Percentiles rank a stretch among this genome's conserved stretches.
Evolutionary conservation across 1,139 yeast species (phyloP).

Genomic region (Blastobotrys arbuscula): DNA sequence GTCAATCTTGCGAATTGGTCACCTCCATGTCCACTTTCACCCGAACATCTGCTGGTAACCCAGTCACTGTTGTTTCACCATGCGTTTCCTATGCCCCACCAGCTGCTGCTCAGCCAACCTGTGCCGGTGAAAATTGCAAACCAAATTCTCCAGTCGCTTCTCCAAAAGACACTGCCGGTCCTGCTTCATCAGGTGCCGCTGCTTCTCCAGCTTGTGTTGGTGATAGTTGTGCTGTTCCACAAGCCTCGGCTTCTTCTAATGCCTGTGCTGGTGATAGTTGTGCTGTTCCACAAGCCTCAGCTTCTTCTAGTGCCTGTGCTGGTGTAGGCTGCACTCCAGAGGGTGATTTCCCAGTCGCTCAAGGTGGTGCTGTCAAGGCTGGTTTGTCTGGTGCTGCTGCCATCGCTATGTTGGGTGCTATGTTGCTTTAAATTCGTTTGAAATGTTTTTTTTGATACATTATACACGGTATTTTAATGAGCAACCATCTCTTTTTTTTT

Average conservation of each 20-base stretch:
- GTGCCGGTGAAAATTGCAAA: constrained; percentile 10
- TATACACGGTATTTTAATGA: too few relatives aligned
- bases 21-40: constrained; percentile 20
- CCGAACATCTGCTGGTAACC: constrained; percentile 13
- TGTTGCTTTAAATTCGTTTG: constrained; percentile 9
- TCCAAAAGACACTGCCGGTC: constrained; percentile 7
- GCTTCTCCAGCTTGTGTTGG: background rate
- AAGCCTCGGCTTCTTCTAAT: background rate
- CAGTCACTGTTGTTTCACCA: constrained; percentile 22
- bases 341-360: constrained; percentile 6
- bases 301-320: background rate
- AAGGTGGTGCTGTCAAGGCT: constrained; percentile 11
- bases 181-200: constrained; percentile 9
- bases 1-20: constrained; percentile 17
- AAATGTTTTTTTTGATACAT: too few relatives aligned
- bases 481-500: too few relatives aligned
- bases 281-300: constrained; percentile 3
- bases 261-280: background rate
- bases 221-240: background rate
- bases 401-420: constrained; percentile 14
- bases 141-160: constrained; percentile 10
- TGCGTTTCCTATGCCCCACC: constrained; percentile 14
- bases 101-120: background rate
- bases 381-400: constrained; percentile 11
- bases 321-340: background rate